phyloP scores from a whole-genome alignment of 768 basidiomycete species.

The Phlegmacium glaucopus region DNA sequence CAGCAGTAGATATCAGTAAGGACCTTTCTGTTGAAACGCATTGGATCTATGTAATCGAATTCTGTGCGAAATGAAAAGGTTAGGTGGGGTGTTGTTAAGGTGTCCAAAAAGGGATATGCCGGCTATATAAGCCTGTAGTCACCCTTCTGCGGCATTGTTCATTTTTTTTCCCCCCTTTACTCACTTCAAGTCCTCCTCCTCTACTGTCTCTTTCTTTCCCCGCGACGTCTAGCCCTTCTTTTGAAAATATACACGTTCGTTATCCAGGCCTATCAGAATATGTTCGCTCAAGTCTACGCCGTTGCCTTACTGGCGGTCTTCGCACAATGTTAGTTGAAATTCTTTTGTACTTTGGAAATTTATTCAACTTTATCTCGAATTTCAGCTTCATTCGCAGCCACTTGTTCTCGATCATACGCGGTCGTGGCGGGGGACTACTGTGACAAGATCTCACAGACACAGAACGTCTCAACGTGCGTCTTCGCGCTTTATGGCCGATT shows the following conservation, averaged over 20 bases:
- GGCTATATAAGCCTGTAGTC: neutral
- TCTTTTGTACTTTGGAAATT: neutral
- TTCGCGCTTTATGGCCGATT: neutral
- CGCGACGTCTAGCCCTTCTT: constrained; percentile 7
- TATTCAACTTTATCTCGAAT: neutral
- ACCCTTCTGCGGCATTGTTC: neutral
- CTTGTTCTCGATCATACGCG: constrained; percentile 51
- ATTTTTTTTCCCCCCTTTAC: constrained; percentile 2
- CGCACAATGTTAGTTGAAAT: constrained; percentile 12
- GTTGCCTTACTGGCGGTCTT: constrained; percentile 15
- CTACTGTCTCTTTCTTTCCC: constrained; percentile 1
- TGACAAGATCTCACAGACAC: constrained; percentile 45
- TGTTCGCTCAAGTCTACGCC: constrained; percentile 19
- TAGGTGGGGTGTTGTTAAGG: no score
- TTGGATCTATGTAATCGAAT: no score
- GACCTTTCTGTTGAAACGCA: no score
- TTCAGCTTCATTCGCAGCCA: constrained; percentile 14
- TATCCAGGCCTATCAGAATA: constrained; percentile 5
- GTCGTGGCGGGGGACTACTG: constrained; percentile 53
- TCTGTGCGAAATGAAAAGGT: no score
- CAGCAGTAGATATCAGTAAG: no score
- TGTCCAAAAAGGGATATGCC: neutral
- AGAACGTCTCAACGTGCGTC: constrained; percentile 46
- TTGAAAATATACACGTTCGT: constrained; percentile 16
- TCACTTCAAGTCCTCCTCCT: no score